phyloP scores from a whole-genome alignment of 2,329 filamentous ascomycete species.

The Trichoderma endophyticum region DNA sequence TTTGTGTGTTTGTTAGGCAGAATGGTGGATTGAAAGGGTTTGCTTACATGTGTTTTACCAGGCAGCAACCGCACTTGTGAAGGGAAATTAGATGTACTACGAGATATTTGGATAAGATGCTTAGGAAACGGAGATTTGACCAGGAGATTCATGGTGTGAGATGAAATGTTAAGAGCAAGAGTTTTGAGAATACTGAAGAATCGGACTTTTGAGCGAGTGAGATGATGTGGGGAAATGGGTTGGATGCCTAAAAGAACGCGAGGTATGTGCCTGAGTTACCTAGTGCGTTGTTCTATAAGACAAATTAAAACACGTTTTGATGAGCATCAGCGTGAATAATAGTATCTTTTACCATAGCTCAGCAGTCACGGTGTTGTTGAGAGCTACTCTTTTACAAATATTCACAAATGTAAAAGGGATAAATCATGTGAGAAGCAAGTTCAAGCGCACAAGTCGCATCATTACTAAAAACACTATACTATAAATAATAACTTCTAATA shows the following conservation, averaged over 20 bases:
- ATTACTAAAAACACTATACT: constrained; percentile 14
- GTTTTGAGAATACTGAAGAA: neutral
- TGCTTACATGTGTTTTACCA: neutral
- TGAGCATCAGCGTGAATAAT: neutral
- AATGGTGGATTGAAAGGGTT: neutral
- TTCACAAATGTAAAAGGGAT: neutral
- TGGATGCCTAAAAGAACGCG: neutral
- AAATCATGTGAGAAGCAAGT: neutral
- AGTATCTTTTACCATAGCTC: neutral
- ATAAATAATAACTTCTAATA: constrained; percentile 1
- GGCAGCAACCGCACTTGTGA: neutral
- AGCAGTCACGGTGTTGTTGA: neutral
- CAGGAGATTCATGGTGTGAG: neutral
- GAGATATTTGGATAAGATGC: neutral
- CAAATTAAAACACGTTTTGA: neutral
- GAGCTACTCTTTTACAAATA: neutral
- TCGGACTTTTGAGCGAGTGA: neutral
- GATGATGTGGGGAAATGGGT: neutral
- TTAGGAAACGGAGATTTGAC: neutral
- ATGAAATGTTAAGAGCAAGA: neutral
- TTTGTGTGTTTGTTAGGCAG: neutral
- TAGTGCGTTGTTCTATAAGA: neutral
- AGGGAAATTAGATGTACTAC: neutral
- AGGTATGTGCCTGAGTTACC: neutral
- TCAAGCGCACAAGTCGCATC: constrained; percentile 7